These are phyloP conservation scores for Hyaloscypha bicolor DNA, from an alignment of 495 filamentous ascomycete species.

Conservation along the genomic window DNA sequence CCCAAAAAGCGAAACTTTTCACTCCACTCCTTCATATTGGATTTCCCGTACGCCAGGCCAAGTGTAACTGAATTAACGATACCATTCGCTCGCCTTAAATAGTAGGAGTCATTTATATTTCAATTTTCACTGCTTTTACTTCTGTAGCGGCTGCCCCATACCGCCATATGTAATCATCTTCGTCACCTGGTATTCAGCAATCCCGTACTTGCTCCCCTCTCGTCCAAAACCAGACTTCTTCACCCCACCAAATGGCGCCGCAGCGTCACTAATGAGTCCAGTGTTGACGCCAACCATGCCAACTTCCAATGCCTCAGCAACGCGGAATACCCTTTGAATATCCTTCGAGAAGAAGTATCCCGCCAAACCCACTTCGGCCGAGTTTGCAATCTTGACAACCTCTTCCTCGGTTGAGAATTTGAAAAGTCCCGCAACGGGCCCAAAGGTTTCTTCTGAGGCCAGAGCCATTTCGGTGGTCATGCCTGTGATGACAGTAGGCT, in stretches of 20 bases:
- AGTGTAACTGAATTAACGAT: no score
- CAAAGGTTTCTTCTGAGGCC: constrained; percentile 83
- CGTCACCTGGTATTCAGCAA: constrained; percentile 82
- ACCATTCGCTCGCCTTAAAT: no score
- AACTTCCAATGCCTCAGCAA: constrained; percentile 83
- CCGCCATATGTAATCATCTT: constrained; percentile 90
- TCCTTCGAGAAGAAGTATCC: constrained; percentile 88
- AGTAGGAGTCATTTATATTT: no score
- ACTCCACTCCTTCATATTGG: no score
- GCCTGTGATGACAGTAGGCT: constrained; percentile 78
- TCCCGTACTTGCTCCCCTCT: constrained; percentile 89
- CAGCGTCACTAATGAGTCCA: constrained; percentile 79
- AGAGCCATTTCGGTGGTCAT: constrained; percentile 82
- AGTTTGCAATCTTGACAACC: constrained; percentile 78
- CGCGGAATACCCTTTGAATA: constrained; percentile 68
- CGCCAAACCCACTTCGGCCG: constrained; percentile 76
- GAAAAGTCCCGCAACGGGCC: constrained; percentile 83
- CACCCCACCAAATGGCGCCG: constrained; percentile 87
- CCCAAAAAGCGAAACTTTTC: no score
- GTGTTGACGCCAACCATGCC: constrained; percentile 92
- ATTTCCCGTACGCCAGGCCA: no score
- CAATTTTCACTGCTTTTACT: constrained; percentile 5
- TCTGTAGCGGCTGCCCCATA: constrained; percentile 62
- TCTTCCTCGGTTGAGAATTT: constrained; percentile 82
- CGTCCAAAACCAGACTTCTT: constrained; percentile 92